Evolutionary conservation across 345 rosid species (phyloP).

Genomic region (Kernera saxatilis): DNA sequence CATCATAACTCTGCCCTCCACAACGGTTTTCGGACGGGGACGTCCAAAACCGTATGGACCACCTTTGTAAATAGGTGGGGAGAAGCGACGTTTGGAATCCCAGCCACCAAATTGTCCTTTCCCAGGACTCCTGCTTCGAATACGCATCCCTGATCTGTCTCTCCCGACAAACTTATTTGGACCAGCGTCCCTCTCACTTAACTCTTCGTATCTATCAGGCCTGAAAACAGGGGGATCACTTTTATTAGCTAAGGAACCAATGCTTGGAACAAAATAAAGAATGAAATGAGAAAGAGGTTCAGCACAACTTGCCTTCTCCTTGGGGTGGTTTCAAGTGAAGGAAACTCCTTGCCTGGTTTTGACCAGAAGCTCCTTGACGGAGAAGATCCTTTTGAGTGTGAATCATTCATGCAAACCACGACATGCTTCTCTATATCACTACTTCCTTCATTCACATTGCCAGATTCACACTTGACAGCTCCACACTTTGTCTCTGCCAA

Average conservation of each 20-base stretch:
- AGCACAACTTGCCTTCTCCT: slow-evolving; percentile 42
- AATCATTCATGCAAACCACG: slow-evolving; percentile 25
- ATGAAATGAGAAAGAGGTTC: neutral
- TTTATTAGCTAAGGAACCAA: neutral
- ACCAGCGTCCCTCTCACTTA: slow-evolving; percentile 7
- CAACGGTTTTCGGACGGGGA: slow-evolving; percentile 29
- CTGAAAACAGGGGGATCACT: slow-evolving; percentile 29
- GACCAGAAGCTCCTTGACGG: slow-evolving; percentile 11
- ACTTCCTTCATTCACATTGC: slow-evolving; percentile 22
- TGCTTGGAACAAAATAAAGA: neutral
- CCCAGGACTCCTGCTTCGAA: slow-evolving; percentile 38
- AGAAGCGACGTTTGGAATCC: slow-evolving; percentile 36
- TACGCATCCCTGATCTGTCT: slow-evolving; percentile 32
- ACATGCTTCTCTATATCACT: slow-evolving; percentile 30
- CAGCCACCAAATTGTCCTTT: slow-evolving; percentile 25
- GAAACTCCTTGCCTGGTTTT: slow-evolving; percentile 17
- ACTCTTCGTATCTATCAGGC: slow-evolving; percentile 29
- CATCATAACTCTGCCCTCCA: slow-evolving; percentile 32
- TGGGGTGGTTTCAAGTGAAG: slow-evolving; percentile 25
- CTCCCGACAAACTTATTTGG: slow-evolving; percentile 31
- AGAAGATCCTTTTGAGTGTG: slow-evolving; percentile 23
- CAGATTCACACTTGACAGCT: slow-evolving; percentile 9
- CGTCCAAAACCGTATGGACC: slow-evolving; percentile 30
- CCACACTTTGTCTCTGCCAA: neutral
- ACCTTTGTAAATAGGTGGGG: slow-evolving; percentile 22